Base-by-base conservation (phyloP, 495 filamentous ascomycete species). In the Saxophila tyrrhenica region DNA sequence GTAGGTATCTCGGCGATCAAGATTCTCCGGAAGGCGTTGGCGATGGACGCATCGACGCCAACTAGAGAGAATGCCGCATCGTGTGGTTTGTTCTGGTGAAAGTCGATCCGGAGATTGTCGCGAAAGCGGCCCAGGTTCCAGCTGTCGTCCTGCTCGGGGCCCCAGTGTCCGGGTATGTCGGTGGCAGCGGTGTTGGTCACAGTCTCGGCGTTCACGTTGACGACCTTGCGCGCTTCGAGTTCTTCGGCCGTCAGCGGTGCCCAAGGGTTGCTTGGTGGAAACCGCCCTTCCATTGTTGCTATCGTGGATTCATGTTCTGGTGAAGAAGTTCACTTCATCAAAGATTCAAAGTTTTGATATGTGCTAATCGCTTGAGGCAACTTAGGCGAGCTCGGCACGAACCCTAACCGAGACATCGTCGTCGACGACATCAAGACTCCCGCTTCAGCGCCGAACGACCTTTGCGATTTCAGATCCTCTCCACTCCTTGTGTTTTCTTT, bases 11-110 rank as follows among this genome's bases (percentile, higher is more conserved):
- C 94, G 51, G 92, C 84, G 71, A 99, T 84, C 56, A 97, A 78
- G 63, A 99, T 97, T 45, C 94, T 87, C 59, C 94, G 92, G 76
- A 97, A 95, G 63, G 94, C 94, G 69, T 99, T 99, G 60, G 94
- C 89, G 64, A 99, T 84, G 51, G 86, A 78, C 60, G 94, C 90
- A 64, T 99, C 90, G 59, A 91, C 68, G 63, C 89, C 89, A 65
- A 94, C 82, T 60, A 97, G 79, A 20, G 89, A 95, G 75, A 97
- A 97, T 32, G 83, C 82, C 54, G 84, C 68, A 62, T 94, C 84
- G 67, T 78, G 75, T 39, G 77, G 77, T 25, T 82, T 75, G 68
- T 89, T 88, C 49, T 84, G 74, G 76, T 95, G 85, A 70, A 94
- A 92, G 64, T 89, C 73, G 66, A 98, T 75, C 19, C 71, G 65